Conservation (phyloP, 306 rosid genomes). For the Canavalia ensiformis region DNA sequence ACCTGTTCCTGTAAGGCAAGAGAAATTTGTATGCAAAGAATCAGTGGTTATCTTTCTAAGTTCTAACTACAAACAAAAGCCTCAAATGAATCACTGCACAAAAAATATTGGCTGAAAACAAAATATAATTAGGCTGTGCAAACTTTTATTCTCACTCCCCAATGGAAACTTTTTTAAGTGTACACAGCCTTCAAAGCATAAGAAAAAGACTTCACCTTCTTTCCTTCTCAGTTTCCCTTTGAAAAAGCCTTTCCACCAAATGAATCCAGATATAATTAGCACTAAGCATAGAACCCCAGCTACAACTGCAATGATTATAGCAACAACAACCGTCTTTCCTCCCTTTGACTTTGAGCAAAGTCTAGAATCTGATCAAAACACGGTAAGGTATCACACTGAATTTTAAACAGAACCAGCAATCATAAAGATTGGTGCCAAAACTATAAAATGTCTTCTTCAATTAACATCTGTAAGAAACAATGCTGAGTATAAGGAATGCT, state of each 20-base stretch:
- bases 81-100: constrained; percentile 3
- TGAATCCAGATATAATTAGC: constrained; percentile 45
- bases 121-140: neutral
- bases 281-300: constrained; percentile 50
- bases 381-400: neutral
- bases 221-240: constrained; percentile 38
- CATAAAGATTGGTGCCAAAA: constrained; percentile 17
- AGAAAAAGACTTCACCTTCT: constrained; percentile 40
- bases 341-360: constrained; percentile 50
- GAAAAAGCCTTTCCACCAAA: constrained; percentile 48
- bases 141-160: constrained; percentile 25
- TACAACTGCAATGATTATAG: constrained; percentile 49
- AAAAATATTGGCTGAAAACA: neutral
- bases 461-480: neutral
- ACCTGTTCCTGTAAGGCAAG: constrained; percentile 49
- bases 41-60: neutral
- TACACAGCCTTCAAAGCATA: constrained; percentile 9
- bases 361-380: constrained; percentile 52
- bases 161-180: neutral
- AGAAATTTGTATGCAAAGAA: constrained; percentile 10
- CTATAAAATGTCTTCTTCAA: neutral
- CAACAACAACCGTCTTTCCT: constrained; percentile 48
- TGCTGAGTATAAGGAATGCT: neutral
- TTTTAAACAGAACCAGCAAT: constrained; percentile 5
- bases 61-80: constrained; percentile 25